Evolutionary conservation across 768 basidiomycete species (phyloP).

Genomic region (Tricholoma matsutake): DNA sequence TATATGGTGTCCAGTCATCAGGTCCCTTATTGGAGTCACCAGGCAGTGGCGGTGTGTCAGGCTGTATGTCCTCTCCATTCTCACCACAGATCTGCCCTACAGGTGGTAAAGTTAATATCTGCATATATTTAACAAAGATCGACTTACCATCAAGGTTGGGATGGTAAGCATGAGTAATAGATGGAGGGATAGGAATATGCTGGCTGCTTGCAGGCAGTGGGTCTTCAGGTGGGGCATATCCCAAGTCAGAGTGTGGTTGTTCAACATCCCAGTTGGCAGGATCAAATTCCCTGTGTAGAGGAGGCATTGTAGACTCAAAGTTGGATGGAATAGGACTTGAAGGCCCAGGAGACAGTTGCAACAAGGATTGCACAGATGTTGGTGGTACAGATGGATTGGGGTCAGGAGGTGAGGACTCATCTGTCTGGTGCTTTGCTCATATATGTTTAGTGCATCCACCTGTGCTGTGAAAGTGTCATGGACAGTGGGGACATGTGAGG

Average conservation of each 20-base stretch:
- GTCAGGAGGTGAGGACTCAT: no score
- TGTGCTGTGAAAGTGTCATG: background rate
- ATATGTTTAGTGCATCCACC: no score
- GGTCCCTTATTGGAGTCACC: no score
- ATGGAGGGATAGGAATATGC: background rate
- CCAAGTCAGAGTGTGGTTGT: background rate
- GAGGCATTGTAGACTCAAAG: background rate
- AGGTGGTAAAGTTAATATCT: no score
- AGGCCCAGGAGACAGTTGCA: background rate
- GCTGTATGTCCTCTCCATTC: no score
- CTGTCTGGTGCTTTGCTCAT: no score
- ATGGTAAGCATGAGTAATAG: background rate
- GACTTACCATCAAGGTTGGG: background rate
- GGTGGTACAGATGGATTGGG: no score
- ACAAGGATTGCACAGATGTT: no score
- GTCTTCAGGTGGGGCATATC: background rate
- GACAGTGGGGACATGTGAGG: background rate
- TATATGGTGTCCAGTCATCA: background rate
- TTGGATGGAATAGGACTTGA: background rate
- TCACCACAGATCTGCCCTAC: no score
- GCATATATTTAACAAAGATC: no score
- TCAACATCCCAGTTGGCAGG: background rate
- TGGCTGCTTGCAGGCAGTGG: background rate
- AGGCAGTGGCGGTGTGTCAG: no score
- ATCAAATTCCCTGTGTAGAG: background rate